Base-by-base conservation (phyloP, 495 filamentous ascomycete species). In the Hypoxylon subgilvum region DNA sequence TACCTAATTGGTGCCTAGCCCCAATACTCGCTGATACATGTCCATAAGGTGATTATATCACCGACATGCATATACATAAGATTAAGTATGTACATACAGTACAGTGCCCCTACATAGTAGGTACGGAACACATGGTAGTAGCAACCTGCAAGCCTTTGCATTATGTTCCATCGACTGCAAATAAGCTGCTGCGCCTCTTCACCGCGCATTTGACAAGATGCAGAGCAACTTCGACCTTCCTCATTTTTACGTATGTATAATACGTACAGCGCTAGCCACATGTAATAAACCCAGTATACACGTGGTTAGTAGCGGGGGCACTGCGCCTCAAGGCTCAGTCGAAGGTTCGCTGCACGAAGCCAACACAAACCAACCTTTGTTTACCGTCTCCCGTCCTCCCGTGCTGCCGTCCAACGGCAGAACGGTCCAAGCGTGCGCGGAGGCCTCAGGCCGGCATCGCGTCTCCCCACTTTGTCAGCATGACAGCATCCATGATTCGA, bases 151-250 rank as follows among this genome's bases (percentile, higher is more conserved):
- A 27, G 23, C 23, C 4, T 3, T 38, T 56, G 14, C 34, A 25
- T 56, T 48, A 41, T 46, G 34, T 21, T 30, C n/a, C n/a, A n/a
- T n/a, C n/a, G n/a, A 19, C 36, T 57, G 43, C 44, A 49, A 47
- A 40, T 47, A 57, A 48, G 53, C 28, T 47, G 52, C 59, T 63
- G 52, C 52, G 59, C 59, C 59, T 14, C 41, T 57, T 57, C 52
- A 63, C 59, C 59, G 59, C 59, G 59, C 59, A 57, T 63, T 13
- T 19, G 19, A 41, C 23, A 44, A 28, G 23, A 38, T n/a, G 35
- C 50, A 17, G 38, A n/a, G n/a, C n/a, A n/a, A n/a, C n/a, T n/a
- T n/a, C n/a, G n/a, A 42, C 34, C 43, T 48, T 56, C 52, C 43
- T 41, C 2, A 46, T 56, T 48, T 38, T 1, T 39, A 14, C 41